phyloP scores from a whole-genome alignment of 2,329 filamentous ascomycete species.

The Aaosphaeria arxii region DNA sequence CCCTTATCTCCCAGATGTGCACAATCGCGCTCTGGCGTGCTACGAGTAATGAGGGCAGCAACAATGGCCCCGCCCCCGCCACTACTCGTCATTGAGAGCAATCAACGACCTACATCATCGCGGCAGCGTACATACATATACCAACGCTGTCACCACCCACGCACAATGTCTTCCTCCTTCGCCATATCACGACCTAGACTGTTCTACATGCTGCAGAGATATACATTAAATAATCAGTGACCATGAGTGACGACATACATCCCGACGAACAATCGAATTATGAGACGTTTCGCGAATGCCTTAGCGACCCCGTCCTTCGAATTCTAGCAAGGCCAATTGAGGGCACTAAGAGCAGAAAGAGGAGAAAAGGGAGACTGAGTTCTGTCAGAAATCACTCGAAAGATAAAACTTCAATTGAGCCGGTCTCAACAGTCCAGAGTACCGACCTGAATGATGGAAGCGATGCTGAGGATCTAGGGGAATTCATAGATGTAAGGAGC shows the following conservation, averaged over 20 bases:
- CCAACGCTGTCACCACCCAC: no score
- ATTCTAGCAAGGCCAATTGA: conserved; percentile 49
- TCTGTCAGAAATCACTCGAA: conserved; percentile 4
- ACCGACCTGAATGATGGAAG: conserved; percentile 14
- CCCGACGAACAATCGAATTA: conserved; percentile 53
- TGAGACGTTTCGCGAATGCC: conserved; percentile 69
- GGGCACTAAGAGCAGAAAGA: conserved; percentile 40
- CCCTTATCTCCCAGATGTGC: no score
- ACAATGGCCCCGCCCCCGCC: no score
- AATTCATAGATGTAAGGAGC: conserved; percentile 67
- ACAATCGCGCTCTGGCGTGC: no score
- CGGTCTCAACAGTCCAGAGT: conserved; percentile 2
- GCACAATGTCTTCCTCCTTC: no score
- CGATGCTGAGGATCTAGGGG: conserved; percentile 67
- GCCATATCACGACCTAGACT: no score
- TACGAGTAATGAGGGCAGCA: no score
- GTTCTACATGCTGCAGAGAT: no score
- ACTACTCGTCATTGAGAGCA: no score
- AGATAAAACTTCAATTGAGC: conserved; percentile 13
- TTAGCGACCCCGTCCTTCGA: conserved; percentile 67
- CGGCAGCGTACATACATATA: no score
- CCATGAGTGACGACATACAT: conserved; percentile 29
- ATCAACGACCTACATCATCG: no score
- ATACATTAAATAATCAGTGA: neutral
- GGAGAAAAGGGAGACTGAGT: conserved; percentile 33